Evolutionary conservation across 2,329 filamentous ascomycete species (phyloP), one percentile per base, ranked within the genome.

Genomic region (Cercospora berteroae): DNA sequence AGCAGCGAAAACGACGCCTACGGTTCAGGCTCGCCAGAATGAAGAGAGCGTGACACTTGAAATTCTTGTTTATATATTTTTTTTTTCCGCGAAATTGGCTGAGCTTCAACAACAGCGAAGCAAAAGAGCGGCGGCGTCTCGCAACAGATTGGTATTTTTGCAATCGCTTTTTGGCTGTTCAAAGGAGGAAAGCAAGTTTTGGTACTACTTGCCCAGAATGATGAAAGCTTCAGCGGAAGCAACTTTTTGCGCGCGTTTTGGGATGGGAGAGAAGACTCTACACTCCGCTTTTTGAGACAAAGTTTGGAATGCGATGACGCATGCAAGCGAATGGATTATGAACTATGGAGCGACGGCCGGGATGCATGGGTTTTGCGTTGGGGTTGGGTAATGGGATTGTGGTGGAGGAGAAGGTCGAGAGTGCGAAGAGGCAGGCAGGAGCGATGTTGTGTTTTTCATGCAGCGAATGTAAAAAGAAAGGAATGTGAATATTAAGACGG

Each of bases 81-180:
- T 52, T 52, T 8, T 27, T 8, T 52, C 20, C 48, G 23, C 48
- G 23, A 16, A 27, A n/a, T 7, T 16, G 48, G 48, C 48, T 52
- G 48, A n/a, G 48, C 48, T 52, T 52, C 48, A 52, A 52, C 48
- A 52, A 52, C 48, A 52, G 48, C 48, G 48, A 52, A 52, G 48
- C 48, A 16, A 27, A 29, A 16, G 23, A 6, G 10, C 3, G 25
- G 13, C 13, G 9, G 23, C 13, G 12, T 25, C 48, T 52, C 23
- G 48, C 48, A 29, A 52, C 23, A 52, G 48, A n/a, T 52, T 52
- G 44, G 3, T 39, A 39, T n/a, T 39, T 8, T 39, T n/a, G 36
- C 13, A 39, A 7, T 5, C 5, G 2, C 36, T 39, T 7, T 39
- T n/a, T 7, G 16, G 36, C 13, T 39, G 13, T 39, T 39, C 5